phyloP scores from a whole-genome alignment of 2,329 filamentous ascomycete species.

The Neofusicoccum sp. region DNA sequence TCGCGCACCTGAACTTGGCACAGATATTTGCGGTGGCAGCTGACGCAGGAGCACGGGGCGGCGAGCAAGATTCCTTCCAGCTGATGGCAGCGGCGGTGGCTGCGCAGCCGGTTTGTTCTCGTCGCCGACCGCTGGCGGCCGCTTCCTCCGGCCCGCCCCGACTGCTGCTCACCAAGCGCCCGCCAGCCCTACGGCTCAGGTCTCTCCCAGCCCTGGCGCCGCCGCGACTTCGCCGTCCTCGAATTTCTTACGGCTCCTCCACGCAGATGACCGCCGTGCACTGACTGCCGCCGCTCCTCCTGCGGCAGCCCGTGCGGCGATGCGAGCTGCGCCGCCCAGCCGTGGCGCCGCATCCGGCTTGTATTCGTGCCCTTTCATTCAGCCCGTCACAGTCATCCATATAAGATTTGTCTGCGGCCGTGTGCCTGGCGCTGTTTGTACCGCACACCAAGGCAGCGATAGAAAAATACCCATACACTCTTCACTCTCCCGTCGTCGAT shows the following conservation, averaged over 20 bases:
- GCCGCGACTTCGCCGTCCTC: not conserved
- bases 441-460: not conserved
- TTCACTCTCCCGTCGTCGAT: not conserved
- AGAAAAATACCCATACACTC: not conserved
- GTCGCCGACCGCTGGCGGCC: not conserved
- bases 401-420: slow-evolving; percentile 5
- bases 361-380: slow-evolving; percentile 11
- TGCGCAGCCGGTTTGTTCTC: slow-evolving; percentile 8
- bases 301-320: not conserved
- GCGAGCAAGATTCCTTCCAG: slow-evolving; percentile 3
- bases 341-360: not conserved
- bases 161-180: not conserved
- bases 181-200: slow-evolving; percentile 14
- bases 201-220: not conserved
- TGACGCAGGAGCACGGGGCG: not conserved
- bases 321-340: not conserved
- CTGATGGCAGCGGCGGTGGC: slow-evolving; percentile 2
- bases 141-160: not conserved
- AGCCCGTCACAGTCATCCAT: not conserved
- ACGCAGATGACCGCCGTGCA: slow-evolving; percentile 4
- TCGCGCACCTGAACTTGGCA: too few species aligned
- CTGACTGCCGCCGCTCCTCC: not conserved
- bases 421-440: not conserved
- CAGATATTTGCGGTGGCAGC: slow-evolving; percentile 1
- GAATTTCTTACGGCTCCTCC: not conserved